Evolutionary conservation across 768 basidiomycete genomes (phyloP).

Genomic region (Pholiota microspora): DNA sequence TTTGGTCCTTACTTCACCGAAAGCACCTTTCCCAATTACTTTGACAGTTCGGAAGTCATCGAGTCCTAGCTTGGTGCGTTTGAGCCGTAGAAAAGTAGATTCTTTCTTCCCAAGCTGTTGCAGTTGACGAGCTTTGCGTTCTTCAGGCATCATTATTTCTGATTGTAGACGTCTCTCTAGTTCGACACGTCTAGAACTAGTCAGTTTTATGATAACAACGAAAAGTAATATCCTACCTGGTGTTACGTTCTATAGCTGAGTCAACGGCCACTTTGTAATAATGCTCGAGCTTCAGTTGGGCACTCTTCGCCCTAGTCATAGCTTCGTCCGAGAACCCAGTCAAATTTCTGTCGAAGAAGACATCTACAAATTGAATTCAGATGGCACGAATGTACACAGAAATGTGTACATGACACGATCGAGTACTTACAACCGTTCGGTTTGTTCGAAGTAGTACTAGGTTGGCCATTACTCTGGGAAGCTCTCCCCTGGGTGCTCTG

Average conservation of each 20-base stretch:
- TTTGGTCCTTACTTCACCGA: constrained; percentile 75
- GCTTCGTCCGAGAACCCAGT: constrained; percentile 78
- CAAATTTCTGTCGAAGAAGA: constrained; percentile 86
- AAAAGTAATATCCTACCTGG: constrained; percentile 60
- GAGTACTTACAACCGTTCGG: constrained; percentile 32
- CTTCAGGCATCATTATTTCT: constrained; percentile 72
- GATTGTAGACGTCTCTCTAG: constrained; percentile 76
- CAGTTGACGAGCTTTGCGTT: constrained; percentile 83
- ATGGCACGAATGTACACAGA: neutral
- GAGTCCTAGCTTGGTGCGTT: constrained; percentile 86
- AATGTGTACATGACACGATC: neutral
- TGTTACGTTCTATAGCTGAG: constrained; percentile 90
- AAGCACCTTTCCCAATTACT: constrained; percentile 98
- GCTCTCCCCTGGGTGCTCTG: constrained; percentile 15
- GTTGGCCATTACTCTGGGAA: constrained; percentile 4
- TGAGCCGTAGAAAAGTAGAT: constrained; percentile 82
- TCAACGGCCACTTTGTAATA: constrained; percentile 98
- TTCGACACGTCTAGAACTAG: constrained; percentile 82
- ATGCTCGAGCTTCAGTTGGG: constrained; percentile 94
- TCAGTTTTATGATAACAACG: neutral
- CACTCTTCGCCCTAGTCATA: constrained; percentile 80
- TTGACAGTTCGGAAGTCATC: constrained; percentile 96
- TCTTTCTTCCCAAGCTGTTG: constrained; percentile 85
- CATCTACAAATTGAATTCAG: constrained; percentile 43
- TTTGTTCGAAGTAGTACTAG: constrained; percentile 19